Evolutionary conservation across 2,329 filamentous ascomycete genomes (phyloP), one percentile per base, ranked within the genome.

Genomic region (Cercospora janseana): DNA sequence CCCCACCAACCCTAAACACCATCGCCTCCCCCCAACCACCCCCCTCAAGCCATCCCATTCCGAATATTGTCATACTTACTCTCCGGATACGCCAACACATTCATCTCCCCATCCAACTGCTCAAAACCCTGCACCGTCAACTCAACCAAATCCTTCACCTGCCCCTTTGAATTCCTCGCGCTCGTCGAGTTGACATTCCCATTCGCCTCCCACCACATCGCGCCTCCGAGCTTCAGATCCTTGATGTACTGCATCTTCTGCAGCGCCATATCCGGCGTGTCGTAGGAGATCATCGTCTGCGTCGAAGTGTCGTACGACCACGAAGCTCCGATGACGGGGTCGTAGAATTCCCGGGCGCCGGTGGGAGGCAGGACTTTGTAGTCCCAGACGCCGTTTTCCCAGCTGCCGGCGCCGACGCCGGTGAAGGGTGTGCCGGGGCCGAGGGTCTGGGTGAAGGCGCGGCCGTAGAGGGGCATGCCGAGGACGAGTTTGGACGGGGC

Each of bases 131-230:
- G 59, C n/a, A 70, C 66, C 9, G 70, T 65, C 35, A 68, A 64
- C 23, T 60, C 58, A 38, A 76, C 88, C 63, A 96, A 67, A 60
- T 23, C 18, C n/a, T 23, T 40, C 35, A 23, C 21, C 35, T 24
- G 26, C 4, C n/a, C 35, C 20, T 40, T 23, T 13, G 20, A 18
- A 18, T 5, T 10, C 35, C 12, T 92, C 0, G 26, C 41, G n/a
- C 75, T 35, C 9, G 55, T 73, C 3, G 42, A 27, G 18, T 58
- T 55, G 8, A 68, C 69, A 67, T 96, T 92, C 1, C 81, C 84
- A 63, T 86, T 92, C 61, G 83, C 87, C 73, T 96, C 91, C 88
- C 88, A 94, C 89, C 89, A 97, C 91, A 97, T 96, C 15, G 80
- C 88, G n/a, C 92, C 92, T 1, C 90, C 91, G 0, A 96, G 77